Conservation (phyloP, 2,329 filamentous ascomycete species). For the Penicillium brasilianum region DNA sequence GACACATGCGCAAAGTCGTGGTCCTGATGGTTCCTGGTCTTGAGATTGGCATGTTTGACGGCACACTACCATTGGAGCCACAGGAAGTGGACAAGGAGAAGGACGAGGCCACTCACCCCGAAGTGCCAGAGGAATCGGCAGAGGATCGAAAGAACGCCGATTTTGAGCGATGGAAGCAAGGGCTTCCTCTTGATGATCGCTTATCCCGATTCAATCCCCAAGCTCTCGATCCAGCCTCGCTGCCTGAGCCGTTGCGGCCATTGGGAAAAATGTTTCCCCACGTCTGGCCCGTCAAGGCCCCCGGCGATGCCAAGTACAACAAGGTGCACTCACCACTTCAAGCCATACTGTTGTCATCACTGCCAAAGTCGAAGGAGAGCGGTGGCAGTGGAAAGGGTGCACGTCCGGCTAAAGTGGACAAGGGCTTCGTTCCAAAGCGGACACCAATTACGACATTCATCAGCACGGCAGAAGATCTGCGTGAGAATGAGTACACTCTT, state of each 20-base stretch:
- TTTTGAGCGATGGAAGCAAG: constrained; percentile 48
- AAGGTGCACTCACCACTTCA: constrained; percentile 86
- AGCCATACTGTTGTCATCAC: constrained; percentile 77
- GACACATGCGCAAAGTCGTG: constrained; percentile 73
- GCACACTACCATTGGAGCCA: constrained; percentile 52
- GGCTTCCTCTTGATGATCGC: constrained; percentile 41
- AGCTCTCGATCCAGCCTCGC: constrained; percentile 34
- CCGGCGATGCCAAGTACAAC: constrained; percentile 79
- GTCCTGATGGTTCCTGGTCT: constrained; percentile 90
- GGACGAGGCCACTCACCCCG: background rate
- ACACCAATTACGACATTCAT: constrained; percentile 84
- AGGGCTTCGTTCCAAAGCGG: constrained; percentile 72
- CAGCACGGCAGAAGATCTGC: constrained; percentile 71
- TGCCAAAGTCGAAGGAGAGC: constrained; percentile 72
- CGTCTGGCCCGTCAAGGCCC: constrained; percentile 86
- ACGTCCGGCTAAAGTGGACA: constrained; percentile 66
- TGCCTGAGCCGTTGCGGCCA: constrained; percentile 62
- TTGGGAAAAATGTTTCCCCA: constrained; percentile 84
- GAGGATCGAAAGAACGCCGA: constrained; percentile 35
- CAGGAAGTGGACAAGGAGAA: constrained; percentile 13
- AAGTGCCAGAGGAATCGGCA: constrained; percentile 22
- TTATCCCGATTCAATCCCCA: constrained; percentile 43
- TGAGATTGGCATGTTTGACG: constrained; percentile 86
- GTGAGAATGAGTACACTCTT: constrained; percentile 80
- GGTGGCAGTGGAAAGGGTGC: constrained; percentile 54